These are phyloP conservation scores for Gautieria morchelliformis DNA, from an alignment of 768 basidiomycete species.

Conservation along the genomic window DNA sequence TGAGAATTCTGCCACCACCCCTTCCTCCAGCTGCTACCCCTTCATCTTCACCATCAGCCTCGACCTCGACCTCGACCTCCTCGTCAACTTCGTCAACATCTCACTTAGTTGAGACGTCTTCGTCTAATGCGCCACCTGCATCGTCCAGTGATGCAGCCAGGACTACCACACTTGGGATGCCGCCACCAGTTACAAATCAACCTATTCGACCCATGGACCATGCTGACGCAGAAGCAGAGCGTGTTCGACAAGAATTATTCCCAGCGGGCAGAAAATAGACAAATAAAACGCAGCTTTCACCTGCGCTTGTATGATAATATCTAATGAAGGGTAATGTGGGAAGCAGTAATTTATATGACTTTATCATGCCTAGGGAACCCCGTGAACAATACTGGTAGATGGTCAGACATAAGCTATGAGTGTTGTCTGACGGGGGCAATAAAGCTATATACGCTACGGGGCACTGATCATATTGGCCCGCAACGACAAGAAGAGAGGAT, in stretches of 20 bases:
- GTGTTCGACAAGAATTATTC: conserved; percentile 28
- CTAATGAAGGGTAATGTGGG: no score
- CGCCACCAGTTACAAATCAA: background rate
- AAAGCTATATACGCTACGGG: no score
- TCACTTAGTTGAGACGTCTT: background rate
- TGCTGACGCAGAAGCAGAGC: conserved; percentile 27
- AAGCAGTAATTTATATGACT: no score
- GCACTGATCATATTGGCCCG: no score
- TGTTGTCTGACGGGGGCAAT: no score
- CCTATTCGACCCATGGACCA: conserved; percentile 18
- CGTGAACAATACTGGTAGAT: no score
- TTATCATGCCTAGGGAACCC: no score
- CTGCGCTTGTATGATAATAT: no score
- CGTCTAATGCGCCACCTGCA: background rate
- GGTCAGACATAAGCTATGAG: no score
- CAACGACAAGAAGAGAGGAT: no score
- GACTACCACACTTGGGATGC: background rate
- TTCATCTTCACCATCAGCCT: background rate
- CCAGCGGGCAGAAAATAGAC: conserved; percentile 3
- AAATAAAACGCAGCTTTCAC: no score
- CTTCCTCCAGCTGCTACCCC: background rate
- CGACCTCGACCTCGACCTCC: background rate
- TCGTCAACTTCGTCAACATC: background rate
- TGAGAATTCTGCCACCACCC: background rate
- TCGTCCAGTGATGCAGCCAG: background rate